Percentiles rank a stretch among this genome's conserved stretches.
phyloP scores from a whole-genome alignment of 768 basidiomycete genomes.

The Xerocomellus amylosporus region DNA sequence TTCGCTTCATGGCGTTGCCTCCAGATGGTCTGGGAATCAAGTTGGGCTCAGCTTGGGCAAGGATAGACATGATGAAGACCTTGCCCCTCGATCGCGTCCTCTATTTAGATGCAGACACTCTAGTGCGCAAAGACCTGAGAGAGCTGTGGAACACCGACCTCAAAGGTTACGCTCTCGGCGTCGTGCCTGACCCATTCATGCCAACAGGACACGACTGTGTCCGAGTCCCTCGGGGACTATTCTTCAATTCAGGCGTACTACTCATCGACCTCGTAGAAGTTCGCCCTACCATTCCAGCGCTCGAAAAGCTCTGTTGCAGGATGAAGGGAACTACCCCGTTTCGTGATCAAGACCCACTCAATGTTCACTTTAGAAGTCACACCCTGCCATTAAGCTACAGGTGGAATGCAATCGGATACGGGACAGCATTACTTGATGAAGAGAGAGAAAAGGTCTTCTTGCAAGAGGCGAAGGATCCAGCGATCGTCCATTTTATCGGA shows the following conservation, averaged over 20 bases:
- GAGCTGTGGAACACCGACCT: constrained; percentile 46
- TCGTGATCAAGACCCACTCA: constrained; percentile 50
- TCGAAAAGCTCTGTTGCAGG: constrained; percentile 22
- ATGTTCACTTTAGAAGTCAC: constrained; percentile 38
- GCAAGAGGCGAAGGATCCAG: constrained; percentile 36
- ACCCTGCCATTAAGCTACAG: constrained; percentile 38
- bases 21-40: constrained; percentile 20
- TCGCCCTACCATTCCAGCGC: constrained; percentile 23
- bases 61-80: constrained; percentile 40
- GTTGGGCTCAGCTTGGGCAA: constrained; percentile 41
- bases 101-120: constrained; percentile 26
- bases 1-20: constrained; percentile 40
- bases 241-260: constrained; percentile 53
- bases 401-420: constrained; percentile 54
- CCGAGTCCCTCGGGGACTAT: constrained; percentile 32
- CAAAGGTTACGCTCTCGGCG: constrained; percentile 38
- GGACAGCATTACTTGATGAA: constrained; percentile 42
- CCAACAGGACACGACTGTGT: constrained; percentile 37
- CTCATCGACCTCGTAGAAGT: constrained; percentile 44
- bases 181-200: constrained; percentile 43
- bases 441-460: constrained; percentile 30
- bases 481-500: constrained; percentile 54
- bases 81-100: constrained; percentile 47
- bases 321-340: constrained; percentile 29
- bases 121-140: constrained; percentile 39